These are phyloP conservation scores for Agroathelia rolfsii DNA, from an alignment of 1,284 basidiomycete genomes.

Conservation along the genomic window DNA sequence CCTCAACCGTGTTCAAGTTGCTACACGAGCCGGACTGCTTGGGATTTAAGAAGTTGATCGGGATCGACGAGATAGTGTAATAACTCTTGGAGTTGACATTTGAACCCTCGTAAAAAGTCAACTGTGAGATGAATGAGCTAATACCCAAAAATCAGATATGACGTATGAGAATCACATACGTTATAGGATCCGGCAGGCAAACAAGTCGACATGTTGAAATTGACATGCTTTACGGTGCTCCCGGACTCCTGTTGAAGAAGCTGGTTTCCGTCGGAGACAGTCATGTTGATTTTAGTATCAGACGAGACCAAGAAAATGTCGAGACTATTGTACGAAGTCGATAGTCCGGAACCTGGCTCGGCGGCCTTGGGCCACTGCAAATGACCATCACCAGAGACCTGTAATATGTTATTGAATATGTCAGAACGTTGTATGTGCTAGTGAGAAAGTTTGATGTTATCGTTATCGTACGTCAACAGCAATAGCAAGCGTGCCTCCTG, in stretches of 20 bases:
- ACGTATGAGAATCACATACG: constrained; percentile 20
- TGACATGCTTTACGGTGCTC: constrained; percentile 39
- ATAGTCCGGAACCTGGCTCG: constrained; percentile 25
- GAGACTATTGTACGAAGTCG: constrained; percentile 31
- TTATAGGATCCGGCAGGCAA: constrained; percentile 38
- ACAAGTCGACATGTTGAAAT: constrained; percentile 34
- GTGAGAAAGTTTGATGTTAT: neutral
- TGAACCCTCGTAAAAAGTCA: constrained; percentile 39
- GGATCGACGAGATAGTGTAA: constrained; percentile 36
- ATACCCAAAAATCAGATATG: neutral
- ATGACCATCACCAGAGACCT: constrained; percentile 38
- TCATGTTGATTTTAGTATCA: constrained; percentile 31
- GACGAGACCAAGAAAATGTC: constrained; percentile 41
- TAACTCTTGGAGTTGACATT: constrained; percentile 25
- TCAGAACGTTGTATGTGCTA: constrained; percentile 15
- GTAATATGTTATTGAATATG: constrained; percentile 21
- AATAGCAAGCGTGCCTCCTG: no score
- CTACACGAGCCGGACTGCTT: constrained; percentile 19
- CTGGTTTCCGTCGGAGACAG: constrained; percentile 31
- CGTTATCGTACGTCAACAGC: constrained; percentile 1
- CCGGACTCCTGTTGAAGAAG: constrained; percentile 31
- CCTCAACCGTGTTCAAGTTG: constrained; percentile 22
- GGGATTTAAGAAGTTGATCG: constrained; percentile 29
- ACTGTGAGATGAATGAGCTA: constrained; percentile 19
- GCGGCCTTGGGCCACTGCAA: constrained; percentile 25